Evolutionary conservation across 1,284 basidiomycete species (phyloP).

Genomic region (Ceratobasidium sp.): DNA sequence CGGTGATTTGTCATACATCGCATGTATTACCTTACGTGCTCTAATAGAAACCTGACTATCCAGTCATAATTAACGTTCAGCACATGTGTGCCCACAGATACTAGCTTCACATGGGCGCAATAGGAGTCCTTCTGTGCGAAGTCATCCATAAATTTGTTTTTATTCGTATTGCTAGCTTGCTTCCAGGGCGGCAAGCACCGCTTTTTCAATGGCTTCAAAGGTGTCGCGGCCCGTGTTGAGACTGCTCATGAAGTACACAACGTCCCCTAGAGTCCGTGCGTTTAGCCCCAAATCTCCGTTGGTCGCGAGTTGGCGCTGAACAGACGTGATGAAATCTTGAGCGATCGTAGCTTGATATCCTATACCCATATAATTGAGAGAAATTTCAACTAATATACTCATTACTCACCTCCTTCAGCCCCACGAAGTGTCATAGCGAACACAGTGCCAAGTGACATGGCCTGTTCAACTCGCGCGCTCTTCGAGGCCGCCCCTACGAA

Average conservation of each 20-base stretch:
- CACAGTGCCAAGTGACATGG: conserved; percentile 89
- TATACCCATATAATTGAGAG: conserved; percentile 44
- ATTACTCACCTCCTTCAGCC: conserved; percentile 58
- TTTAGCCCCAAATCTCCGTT: conserved; percentile 70
- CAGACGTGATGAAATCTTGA: conserved; percentile 61
- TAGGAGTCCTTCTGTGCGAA: too few relatives aligned
- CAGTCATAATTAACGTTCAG: too few relatives aligned
- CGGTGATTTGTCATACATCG: too few relatives aligned
- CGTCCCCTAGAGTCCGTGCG: conserved; percentile 88
- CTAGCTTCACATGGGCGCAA: too few relatives aligned
- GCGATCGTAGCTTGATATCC: conserved; percentile 83
- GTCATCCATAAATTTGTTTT: too few relatives aligned
- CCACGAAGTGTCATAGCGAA: conserved; percentile 81
- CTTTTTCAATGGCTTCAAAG: background rate
- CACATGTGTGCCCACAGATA: too few relatives aligned
- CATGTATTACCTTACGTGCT: too few relatives aligned
- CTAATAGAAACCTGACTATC: too few relatives aligned
- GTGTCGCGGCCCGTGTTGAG: conserved; percentile 66
- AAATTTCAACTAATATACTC: conserved; percentile 29
- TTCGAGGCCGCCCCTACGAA: conserved; percentile 73
- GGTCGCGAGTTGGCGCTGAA: conserved; percentile 48
- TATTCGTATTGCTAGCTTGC: too few relatives aligned
- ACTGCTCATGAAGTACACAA: conserved; percentile 94
- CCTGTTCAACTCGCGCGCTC: conserved; percentile 66
- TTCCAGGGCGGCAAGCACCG: conserved; percentile 10